Conservation (phyloP, 331 rosid species). For the Malus hybrid region DNA sequence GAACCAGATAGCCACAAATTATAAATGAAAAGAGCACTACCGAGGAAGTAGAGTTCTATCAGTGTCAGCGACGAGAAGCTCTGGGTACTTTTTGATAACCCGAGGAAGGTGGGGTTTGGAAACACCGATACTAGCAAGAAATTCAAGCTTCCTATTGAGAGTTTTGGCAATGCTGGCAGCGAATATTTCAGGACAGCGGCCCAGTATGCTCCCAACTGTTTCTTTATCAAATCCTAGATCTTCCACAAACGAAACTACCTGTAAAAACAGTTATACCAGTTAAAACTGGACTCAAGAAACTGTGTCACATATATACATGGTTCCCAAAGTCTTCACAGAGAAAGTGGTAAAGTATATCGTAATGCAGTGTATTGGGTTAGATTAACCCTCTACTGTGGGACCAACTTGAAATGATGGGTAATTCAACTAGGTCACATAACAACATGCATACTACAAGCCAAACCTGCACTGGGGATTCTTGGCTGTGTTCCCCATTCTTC, state of each 20-base stretch:
- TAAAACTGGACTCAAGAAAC: background rate
- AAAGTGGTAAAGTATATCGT: background rate
- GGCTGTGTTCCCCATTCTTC: background rate
- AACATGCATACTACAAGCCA: background rate
- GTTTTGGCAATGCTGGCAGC: slow-evolving; percentile 60
- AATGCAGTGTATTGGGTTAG: background rate
- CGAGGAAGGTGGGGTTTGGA: slow-evolving; percentile 45
- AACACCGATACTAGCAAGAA: slow-evolving; percentile 59
- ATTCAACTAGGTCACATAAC: background rate
- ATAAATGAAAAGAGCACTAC: slow-evolving; percentile 28
- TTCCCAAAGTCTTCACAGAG: background rate
- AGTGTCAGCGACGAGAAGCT: slow-evolving; percentile 64
- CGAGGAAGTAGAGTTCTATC: slow-evolving; percentile 61
- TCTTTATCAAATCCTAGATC: slow-evolving; percentile 59
- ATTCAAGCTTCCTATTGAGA: slow-evolving; percentile 56
- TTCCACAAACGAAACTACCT: slow-evolving; percentile 70
- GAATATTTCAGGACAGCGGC: slow-evolving; percentile 86
- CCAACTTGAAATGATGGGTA: background rate
- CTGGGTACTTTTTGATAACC: slow-evolving; percentile 77
- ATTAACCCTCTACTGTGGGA: background rate
- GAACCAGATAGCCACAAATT: background rate
- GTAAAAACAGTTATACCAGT: slow-evolving; percentile 10
- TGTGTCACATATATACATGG: background rate
- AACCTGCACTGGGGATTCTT: background rate
- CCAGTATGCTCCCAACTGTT: slow-evolving; percentile 46